Percentiles rank a stretch among this genome's conserved stretches.
Conservation (phyloP, 768 basidiomycete species). For the Boletus reticulatus region DNA sequence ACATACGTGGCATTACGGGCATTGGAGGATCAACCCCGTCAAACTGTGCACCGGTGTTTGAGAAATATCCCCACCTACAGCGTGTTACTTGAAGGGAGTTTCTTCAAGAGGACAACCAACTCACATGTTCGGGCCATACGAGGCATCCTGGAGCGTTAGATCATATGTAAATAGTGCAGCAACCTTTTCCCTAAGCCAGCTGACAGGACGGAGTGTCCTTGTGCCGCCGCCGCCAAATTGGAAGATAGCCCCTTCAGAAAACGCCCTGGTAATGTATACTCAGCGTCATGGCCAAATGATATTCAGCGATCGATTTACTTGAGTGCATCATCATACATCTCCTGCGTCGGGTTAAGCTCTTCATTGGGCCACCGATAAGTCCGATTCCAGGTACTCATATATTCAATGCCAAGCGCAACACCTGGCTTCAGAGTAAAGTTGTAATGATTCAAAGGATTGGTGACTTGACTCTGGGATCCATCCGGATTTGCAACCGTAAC, state of each 20-base stretch:
- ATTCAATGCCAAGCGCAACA: neutral
- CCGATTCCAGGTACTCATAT: slow-evolving; percentile 7
- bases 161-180: slow-evolving; percentile 15
- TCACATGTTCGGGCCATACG: slow-evolving; percentile 18
- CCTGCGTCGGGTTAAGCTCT: neutral
- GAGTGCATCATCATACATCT: slow-evolving; percentile 9
- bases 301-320: slow-evolving; percentile 3
- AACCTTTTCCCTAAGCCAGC: slow-evolving; percentile 17
- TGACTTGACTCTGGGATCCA: neutral
- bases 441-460: slow-evolving; percentile 18
- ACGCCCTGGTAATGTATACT: slow-evolving; percentile 2
- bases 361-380: slow-evolving; percentile 17
- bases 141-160: slow-evolving; percentile 4
- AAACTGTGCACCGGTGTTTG: neutral
- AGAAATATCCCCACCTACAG: slow-evolving; percentile 20
- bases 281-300: too few relatives aligned
- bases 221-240: neutral
- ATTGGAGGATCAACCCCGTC: neutral
- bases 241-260: neutral
- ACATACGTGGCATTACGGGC: slow-evolving; percentile 5
- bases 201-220: slow-evolving; percentile 4
- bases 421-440: slow-evolving; percentile 3
- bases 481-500: neutral
- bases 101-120: neutral
- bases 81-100: neutral